Base-by-base conservation (phyloP, 2,329 filamentous ascomycete species). In the Exutisphaerella laricina region DNA sequence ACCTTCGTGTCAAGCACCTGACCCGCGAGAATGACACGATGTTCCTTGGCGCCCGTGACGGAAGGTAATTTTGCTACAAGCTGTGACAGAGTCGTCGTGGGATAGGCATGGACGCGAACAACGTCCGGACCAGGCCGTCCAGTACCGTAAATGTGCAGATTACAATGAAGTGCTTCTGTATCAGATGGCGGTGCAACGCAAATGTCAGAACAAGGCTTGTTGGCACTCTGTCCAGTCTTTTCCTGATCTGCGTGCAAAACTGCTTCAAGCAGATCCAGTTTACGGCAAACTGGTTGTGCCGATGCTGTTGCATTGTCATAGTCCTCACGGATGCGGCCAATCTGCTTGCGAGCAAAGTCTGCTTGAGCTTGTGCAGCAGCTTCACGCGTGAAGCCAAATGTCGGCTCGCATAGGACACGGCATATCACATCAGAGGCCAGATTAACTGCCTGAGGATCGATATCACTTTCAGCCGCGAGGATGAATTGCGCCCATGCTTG, bases 21-120 rank as follows among this genome's bases (percentile, higher is more conserved):
- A 29, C 58, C 58, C 22, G 49, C 45, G 9, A 55, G 32, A 22
- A 60, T 56, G 13, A 58, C 37, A 8, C 55, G 47, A 42, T 56
- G 49, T 8, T 52, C 43, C 4, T 32, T 25, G 9, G 58, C 45
- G 6, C 53, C 55, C n/a, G 57, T 59, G 14, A 50, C 34, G 4
- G 41, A 38, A 6, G 50, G 53, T 13, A 62, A 43, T 5, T 42
- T 46, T 9, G 39, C 41, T 7, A 37, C 43, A 6, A 62, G 51
- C 18, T 59, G 50, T 7, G 45, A 41, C 9, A 59, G 39, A 9
- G 36, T 54, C 2, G 43, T 52, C 3, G 46, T 31, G 12, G 29
- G 13, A 14, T 13, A 41, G 16, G 51, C 50, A 23, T 43, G 48
- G 14, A 58, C 45, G 2, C 41, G 40, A 20, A 50, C 43, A 1